Evolutionary conservation across 345 rosid genomes (phyloP), one percentile per base, ranked within the genome.

Genomic region (Fremontodendron californicum): DNA sequence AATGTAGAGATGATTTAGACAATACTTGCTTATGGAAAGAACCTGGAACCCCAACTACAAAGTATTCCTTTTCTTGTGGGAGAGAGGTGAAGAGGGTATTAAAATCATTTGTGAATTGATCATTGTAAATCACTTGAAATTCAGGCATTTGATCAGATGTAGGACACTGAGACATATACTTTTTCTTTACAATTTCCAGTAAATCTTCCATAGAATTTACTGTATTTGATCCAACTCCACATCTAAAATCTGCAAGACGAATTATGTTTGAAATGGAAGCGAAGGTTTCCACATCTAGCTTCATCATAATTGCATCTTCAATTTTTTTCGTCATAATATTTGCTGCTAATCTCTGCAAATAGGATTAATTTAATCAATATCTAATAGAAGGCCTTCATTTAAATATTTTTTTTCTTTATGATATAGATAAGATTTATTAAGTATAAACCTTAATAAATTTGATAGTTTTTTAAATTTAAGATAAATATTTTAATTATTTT

Each of bases 81-180:
- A 84, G 88, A 48, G 82, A 84, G 31, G 77, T 18, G 73, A 84
- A 87, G 39, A 91, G 89, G 39, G 89, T 83, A 62, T 91, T 91
- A 86, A 89, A 91, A 78, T 91, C 93, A 46, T 88, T 91, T 65
- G 73, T 74, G 6, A 84, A 25, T 7, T 84, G 90, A 63, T 89
- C 93, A 55, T 82, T 84, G 79, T 89, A 91, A 75, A 84, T 80
- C n/a, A 84, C 88, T 78, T 86, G 90, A 58, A 88, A 91, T 76
- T 89, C 60, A 18, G 60, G 75, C 42, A 71, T 31, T 9, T 52
- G 61, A 27, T 21, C 6, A n/a, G 60, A 49, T 8, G 75, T 7
- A 11, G 70, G 70, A 19, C 70, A 39, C 29, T 65, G 70, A n/a
- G 70, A 65, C 5, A 39, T 37, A n/a, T 65, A 39, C 65, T 61